Base-by-base conservation (phyloP, 306 rosid genomes). In the Vigna nakashimae region DNA sequence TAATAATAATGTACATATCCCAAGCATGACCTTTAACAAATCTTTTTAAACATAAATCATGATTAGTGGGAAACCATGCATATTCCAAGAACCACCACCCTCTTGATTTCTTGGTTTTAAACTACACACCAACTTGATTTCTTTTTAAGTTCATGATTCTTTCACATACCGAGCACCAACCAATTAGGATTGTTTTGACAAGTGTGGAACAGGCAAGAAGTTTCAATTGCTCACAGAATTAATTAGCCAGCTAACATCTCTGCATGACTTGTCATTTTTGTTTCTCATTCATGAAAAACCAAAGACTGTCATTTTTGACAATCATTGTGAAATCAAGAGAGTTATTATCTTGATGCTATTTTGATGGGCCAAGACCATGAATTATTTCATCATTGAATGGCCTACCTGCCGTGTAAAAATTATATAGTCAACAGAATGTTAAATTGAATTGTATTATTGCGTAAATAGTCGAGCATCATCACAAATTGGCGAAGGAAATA, bases 251-350 rank as follows among this genome's bases (percentile, higher is more conserved):
- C 80, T 79, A 82, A 69, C 55, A 38, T 65, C 45, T 62, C 49
- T 20, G 22, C 22, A 20, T 20, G 22, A 20, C 22, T 20, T 64
- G 48, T 64, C 8, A 48, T 28, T 53, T 45, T 64, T 55, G 32
- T 79, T 45, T 65, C 69, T 66, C 58, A n/a, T 59, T 43, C 64
- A 71, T 34, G 71, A 50, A 62, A 60, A 58, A 69, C 24, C 8
- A 32, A 51, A 55, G 38, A 67, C 32, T 73, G 50, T 52, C 58
- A 77, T 65, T 80, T 76, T 65, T 57, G 17, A 67, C 81, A 82
- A 88, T 86, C 55, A 86, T 89, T 82, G 59, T 74, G 81, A 80
- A 58, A 77, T 88, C 77, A 88, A 43, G 65, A 80, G 74, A 66
- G 58, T 82, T 22, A 52, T 69, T 68, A 24, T 40, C 60, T 34